Base-by-base conservation (phyloP, 225 moss, liverwort and hornwort species). In the Bryum argenteum region DNA sequence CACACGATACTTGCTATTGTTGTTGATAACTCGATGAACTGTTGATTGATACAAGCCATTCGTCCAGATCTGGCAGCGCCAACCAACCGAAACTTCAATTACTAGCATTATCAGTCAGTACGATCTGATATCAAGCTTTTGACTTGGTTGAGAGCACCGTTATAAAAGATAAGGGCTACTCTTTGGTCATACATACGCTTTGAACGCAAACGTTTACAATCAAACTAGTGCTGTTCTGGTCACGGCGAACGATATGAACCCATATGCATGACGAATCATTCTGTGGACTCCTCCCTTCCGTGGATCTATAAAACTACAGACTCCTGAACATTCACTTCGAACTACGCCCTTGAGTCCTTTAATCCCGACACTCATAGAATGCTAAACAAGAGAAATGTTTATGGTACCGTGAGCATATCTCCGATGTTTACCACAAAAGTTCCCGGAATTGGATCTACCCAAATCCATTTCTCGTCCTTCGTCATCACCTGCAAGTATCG, bases 351-450 rank as follows among this genome's bases (percentile, higher is more conserved):
- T 15, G 12, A 66, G 39, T 71, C 61, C 66, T 13, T 56, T 11
- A 71, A 16, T 62, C 37, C 28, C 38, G 26, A 22, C 12, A 42
- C 61, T 56, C 6, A 76, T 43, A 14, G 47, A 55, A 67, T 20
- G 59, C 58, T 45, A 9, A 24, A 54, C 58, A 22, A 66, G 38
- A 62, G 61, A 19, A 42, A 10, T 0, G 12, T 38, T 52, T 40
- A 64, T 40, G 18, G 54, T 86, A 94, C 94, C 91, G 89, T 89
- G 42, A 98, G 87, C 94, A 98, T 92, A 59, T 94, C 89, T 73
- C 98, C 94, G 28, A 98, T 92, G 74, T 98, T 98, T 58, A 98
- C 94, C 70, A 98, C 92, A 80, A 98, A 92, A 66, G 91, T 87
- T 76, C 94, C 98, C 40, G 89, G 98, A 47, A 94, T 84, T 59